Conservation (phyloP, 129 eudicot genomes). For the Artemisia tridentata region DNA sequence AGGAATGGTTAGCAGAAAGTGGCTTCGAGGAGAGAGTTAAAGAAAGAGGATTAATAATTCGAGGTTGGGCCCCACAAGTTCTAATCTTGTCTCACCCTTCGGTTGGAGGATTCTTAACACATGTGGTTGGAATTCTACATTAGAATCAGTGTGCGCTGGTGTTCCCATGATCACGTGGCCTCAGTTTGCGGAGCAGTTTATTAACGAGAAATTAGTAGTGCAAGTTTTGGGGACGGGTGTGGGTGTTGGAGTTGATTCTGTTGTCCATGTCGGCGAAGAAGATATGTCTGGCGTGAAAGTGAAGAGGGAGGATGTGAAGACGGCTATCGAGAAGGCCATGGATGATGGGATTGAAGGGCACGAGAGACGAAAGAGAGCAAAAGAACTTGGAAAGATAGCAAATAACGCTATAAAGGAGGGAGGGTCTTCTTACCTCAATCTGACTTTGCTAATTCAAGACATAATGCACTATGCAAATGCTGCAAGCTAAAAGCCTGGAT, state of each 20-base stretch:
- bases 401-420: conserved; percentile 41
- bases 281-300: conserved; percentile 19
- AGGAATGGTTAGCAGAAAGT: conserved; percentile 19
- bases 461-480: conserved; percentile 8
- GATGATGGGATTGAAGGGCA: conserved; percentile 25
- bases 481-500: neutral
- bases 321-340: conserved; percentile 34
- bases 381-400: conserved; percentile 35
- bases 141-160: conserved; percentile 18
- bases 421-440: conserved; percentile 47
- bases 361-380: conserved; percentile 30
- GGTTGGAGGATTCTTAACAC: conserved; percentile 23
- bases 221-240: conserved; percentile 18
- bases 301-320: conserved; percentile 29
- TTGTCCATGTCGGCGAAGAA: conserved; percentile 23
- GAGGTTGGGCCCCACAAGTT: conserved; percentile 33
- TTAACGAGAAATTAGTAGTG: conserved; percentile 22
- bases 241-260: conserved; percentile 19
- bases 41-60: conserved; percentile 19
- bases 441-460: conserved; percentile 33
- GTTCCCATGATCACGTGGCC: conserved; percentile 33
- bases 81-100: conserved; percentile 23
- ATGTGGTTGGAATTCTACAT: conserved; percentile 30
- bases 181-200: conserved; percentile 26
- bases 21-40: conserved; percentile 28